Percentiles rank a stretch among this genome's conserved stretches.
These are phyloP conservation scores for Phoma sp. DNA, from an alignment of 2,329 filamentous ascomycete species.

Conservation along the genomic window DNA sequence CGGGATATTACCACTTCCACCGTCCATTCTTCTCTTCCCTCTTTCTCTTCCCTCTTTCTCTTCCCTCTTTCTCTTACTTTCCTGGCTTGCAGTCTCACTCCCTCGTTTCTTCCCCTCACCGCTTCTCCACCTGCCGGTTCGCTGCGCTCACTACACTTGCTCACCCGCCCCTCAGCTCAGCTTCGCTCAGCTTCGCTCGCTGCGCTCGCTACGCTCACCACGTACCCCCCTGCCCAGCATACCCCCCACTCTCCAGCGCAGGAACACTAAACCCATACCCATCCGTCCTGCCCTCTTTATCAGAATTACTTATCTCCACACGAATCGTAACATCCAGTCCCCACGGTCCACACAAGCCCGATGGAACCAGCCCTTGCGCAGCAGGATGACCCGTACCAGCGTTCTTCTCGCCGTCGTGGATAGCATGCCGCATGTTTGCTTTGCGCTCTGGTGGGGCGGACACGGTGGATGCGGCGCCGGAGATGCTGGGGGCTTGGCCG, in stretches of 20 bases:
- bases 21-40: no score
- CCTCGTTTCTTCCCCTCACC: no score
- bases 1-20: no score
- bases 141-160: no score
- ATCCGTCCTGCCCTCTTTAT: slow-evolving; percentile 55
- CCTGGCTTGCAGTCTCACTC: no score
- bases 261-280: slow-evolving; percentile 61
- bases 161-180: no score
- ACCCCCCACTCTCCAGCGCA: slow-evolving; percentile 41
- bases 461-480: slow-evolving; percentile 38
- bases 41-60: no score
- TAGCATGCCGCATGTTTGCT: slow-evolving; percentile 68
- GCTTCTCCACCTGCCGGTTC: no score
- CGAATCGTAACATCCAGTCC: slow-evolving; percentile 58
- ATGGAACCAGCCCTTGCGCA: slow-evolving; percentile 57
- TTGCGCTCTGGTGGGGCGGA: slow-evolving; percentile 50
- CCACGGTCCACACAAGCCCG: slow-evolving; percentile 53
- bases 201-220: no score
- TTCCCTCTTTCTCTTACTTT: no score
- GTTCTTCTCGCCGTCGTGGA: slow-evolving; percentile 78
- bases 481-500: slow-evolving; percentile 33
- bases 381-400: slow-evolving; percentile 82
- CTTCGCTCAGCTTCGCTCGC: no score
- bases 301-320: slow-evolving; percentile 56
- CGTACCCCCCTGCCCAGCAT: slow-evolving; percentile 21